Conservation (phyloP, 768 basidiomycete species). For the Leccinum subgranulosum region DNA sequence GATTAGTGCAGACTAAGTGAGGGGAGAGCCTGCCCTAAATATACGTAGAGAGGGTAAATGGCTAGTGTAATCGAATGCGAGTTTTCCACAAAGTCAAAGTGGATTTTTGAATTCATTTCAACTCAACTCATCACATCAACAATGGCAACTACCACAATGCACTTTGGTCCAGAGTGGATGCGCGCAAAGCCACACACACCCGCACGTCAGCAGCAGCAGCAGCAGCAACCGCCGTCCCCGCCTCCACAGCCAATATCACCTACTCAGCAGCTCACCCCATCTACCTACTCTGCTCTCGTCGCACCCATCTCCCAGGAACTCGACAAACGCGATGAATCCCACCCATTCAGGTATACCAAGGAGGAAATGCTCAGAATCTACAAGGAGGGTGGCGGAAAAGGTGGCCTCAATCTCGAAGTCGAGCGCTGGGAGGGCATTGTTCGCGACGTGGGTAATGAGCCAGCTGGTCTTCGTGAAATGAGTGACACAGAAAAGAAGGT, state of each 20-base stretch:
- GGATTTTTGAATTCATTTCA: conserved; percentile 15
- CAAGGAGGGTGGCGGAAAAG: conserved; percentile 71
- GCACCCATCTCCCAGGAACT: conserved; percentile 42
- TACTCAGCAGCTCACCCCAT: conserved; percentile 53
- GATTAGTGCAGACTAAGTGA: conserved; percentile 39
- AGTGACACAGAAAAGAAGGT: conserved; percentile 88
- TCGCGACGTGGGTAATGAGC: conserved; percentile 69
- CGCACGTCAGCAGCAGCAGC: conserved; percentile 46
- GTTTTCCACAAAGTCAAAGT: conserved; percentile 23
- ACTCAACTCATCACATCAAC: neutral
- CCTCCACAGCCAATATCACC: conserved; percentile 43
- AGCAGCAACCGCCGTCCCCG: conserved; percentile 50
- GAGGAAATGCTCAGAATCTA: conserved; percentile 84
- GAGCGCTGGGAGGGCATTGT: conserved; percentile 90
- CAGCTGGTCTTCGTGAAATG: conserved; percentile 76
- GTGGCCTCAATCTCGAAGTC: conserved; percentile 78
- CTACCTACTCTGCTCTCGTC: conserved; percentile 68
- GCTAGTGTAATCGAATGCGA: conserved; percentile 17
- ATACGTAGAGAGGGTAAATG: neutral
- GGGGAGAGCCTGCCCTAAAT: conserved; percentile 32
- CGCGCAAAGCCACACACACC: conserved; percentile 67
- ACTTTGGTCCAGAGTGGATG: conserved; percentile 95
- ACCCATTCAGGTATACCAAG: conserved; percentile 85
- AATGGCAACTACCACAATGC: conserved; percentile 69
- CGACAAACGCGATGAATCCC: conserved; percentile 60